Conservation (phyloP, 345 rosid species). For the Populus davidiana region DNA sequence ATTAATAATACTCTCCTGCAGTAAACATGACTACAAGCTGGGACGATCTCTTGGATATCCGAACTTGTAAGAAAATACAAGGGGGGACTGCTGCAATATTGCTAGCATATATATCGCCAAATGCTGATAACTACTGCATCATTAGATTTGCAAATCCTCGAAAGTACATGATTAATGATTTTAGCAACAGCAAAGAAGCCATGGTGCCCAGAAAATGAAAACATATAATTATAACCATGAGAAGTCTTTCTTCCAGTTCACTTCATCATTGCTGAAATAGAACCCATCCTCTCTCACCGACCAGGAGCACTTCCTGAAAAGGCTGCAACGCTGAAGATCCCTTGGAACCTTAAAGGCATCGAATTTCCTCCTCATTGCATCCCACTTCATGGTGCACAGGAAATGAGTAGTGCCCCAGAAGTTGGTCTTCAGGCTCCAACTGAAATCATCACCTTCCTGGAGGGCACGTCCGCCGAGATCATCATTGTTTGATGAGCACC, state of each 20-base stretch:
- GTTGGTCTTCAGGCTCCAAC: constrained; percentile 57
- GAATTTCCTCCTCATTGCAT: constrained; percentile 46
- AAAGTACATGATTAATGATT: too few species aligned
- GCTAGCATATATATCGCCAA: too few species aligned
- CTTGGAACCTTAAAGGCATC: constrained; percentile 60
- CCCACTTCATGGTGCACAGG: constrained; percentile 83
- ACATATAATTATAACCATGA: constrained; percentile 40
- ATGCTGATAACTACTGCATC: neutral
- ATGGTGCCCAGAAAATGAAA: neutral
- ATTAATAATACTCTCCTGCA: neutral
- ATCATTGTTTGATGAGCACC: constrained; percentile 62
- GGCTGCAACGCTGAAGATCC: constrained; percentile 57
- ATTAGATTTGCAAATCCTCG: neutral
- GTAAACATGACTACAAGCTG: too few species aligned
- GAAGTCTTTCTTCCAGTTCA: constrained; percentile 78
- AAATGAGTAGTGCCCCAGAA: constrained; percentile 42
- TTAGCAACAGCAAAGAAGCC: neutral
- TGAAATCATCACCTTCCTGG: constrained; percentile 82
- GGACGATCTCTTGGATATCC: too few species aligned
- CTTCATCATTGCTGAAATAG: constrained; percentile 79
- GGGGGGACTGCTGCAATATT: too few species aligned
- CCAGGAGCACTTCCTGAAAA: constrained; percentile 75
- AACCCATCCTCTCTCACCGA: constrained; percentile 81
- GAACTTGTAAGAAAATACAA: too few species aligned
- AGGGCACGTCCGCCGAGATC: constrained; percentile 95